Base-by-base conservation (phyloP, 306 rosid genomes). In the Quercus alba region DNA sequence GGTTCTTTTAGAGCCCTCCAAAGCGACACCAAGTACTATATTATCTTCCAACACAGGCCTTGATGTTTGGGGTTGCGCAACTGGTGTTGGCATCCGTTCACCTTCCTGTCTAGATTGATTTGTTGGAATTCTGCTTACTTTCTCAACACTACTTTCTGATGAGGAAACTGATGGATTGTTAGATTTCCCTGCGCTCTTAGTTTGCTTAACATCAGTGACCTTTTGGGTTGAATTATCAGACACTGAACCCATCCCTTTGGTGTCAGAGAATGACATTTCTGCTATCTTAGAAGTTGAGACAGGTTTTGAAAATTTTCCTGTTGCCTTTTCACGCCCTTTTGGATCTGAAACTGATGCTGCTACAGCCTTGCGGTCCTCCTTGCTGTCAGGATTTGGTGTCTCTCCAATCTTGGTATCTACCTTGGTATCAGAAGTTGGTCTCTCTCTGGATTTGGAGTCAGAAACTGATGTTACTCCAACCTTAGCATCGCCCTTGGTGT, bases 1-100 rank as follows among this genome's bases (percentile, higher is more conserved):
- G 33, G 94, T 94, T 84, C 97, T 88, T 91, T 94, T 94, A 4
- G 99, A 93, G 72, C 97, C 98, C 67, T 90, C 95, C 84, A 94
- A 85, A 74, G 99, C 97, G 79, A 94, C 97, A 46, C 94, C 99
- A 1, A 94, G 97, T 8, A 94, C 97, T 76, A 94, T 87, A 77
- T 94, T 94, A 62, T 94, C 97, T 85, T 94, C 97, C 61, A 89
- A 80, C 5, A 76, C 83, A 75, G 88, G 86, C 80, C 88, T 88
- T 20, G 88, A 66, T 66, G 82, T 46, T 57, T 84, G 79, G 66
- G 81, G 71, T 76, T 83, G 87, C 19, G 84, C 38, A 76, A 79
- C 87, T 57, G 88, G 86, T 75, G 82, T 2, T 26, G 51, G 51
- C 51, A 67, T 79, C 83, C 78, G 82, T 75, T 89, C 96, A 44